Evolutionary conservation across 768 basidiomycete genomes (phyloP), one percentile per base, ranked within the genome.

Genomic region (Boletus sp.): DNA sequence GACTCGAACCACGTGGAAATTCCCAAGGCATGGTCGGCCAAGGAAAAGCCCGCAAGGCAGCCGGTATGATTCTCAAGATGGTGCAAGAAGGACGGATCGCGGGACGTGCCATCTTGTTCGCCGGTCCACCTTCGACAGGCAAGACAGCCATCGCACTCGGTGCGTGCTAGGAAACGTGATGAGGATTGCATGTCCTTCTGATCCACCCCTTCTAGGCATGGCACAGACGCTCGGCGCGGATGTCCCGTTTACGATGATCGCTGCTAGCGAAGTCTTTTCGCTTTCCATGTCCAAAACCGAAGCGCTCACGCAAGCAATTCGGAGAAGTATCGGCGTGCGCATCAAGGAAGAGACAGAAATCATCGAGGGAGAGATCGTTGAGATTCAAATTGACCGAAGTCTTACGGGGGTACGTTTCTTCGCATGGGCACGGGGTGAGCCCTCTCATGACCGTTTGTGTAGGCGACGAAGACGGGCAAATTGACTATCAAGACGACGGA

Each of bases 221-320:
- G 93, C 97, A 7, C 95, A 98, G 71, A 92, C 87, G 2, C 77
- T 99, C 21, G 97, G 97, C 0, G 64, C 87, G 10, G 97, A 98
- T 64, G 96, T 98, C 1, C 97, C 97, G 0, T 99, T 98, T 71
- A 98, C 94, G 7, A 94, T 93, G 85, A 93, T 99, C 65, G 92
- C 94, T 15, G 97, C 88, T 21, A 94, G 92, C 76, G 97, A 99
- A 72, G 95, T 99, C 55, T 98, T 96, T 77, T 98, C 95, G 41
- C 79, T 97, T 34, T 93, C 94, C 64, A 97, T 98, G 92, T 94
- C 90, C 29, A 98, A 98, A 75, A 99, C 97, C 2, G 97, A 99
- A 69, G 94, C 94, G 21, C 81, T 99, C 56, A 98, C 95, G 0
- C 96, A 98, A 69, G 93, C 95, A 0, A 92, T 99, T 74, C 80